Evolutionary conservation across 1,139 yeast genomes (phyloP), one percentile per base, ranked within the genome.

Genomic region (Scheffersomyces quercinus): DNA sequence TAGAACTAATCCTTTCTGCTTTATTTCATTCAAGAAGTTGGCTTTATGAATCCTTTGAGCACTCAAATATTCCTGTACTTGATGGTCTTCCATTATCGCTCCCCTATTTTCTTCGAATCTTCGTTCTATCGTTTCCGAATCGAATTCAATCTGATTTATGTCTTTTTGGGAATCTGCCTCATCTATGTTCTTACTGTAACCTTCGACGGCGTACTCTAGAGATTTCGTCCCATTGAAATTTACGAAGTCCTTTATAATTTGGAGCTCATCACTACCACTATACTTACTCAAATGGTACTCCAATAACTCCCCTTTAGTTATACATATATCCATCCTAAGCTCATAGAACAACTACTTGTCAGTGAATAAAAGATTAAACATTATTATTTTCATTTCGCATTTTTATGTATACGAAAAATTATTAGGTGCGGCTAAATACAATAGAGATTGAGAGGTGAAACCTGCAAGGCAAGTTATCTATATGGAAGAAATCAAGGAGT

Each of bases 11-110:
- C 68, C 68, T 40, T 51, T 59, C 9, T 51, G 48, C 33, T 51
- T 36, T 6, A 66, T 55, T 42, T 67, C 71, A 28, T 55, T 43
- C 20, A 56, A 39, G 41, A 67, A 67, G 30, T 54, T 54, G 11
- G 42, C 45, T 34, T 44, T 49, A 41, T 67, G 71, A 4, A 45
- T 41, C 35, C 51, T 42, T 41, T 58, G 64, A 5, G 50, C 39
- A 28, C 43, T 49, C 9, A 60, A 9, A 43, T 53, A 66, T 9
- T 50, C 51, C 35, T 54, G 54, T 3, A 48, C 52, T 4, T 41
- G 37, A 37, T 50, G 58, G 28, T 53, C 50, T 11, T 49, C 47
- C 24, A 46, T 31, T 2, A 47, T 40, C 8, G 45, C 40, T 5
- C 51, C 51, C 11, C 49, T 35, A 24, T 46, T 44, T 11, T 39